These are phyloP conservation scores for Pachysolen tannophilus DNA, from an alignment of 805 yeast genomes.

Conservation along the genomic window DNA sequence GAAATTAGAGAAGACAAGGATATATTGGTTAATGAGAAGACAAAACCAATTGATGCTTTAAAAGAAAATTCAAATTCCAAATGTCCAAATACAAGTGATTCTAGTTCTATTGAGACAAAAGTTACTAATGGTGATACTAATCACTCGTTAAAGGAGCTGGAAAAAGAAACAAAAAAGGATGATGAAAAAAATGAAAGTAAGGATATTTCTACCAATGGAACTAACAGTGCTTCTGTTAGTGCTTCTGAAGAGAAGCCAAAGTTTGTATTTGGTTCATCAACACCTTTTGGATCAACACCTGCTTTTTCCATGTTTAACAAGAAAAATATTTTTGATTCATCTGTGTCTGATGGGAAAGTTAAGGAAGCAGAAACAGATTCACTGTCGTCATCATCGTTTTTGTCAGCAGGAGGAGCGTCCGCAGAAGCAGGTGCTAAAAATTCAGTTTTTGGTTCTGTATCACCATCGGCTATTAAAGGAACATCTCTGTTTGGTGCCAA, in stretches of 20 bases:
- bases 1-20: slow-evolving; percentile 1
- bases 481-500: slow-evolving; percentile 39
- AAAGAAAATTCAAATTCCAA: background rate
- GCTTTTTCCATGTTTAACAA: slow-evolving; percentile 28
- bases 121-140: background rate
- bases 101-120: background rate
- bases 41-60: background rate
- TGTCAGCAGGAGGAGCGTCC: slow-evolving; percentile 6
- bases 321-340: no score
- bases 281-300: slow-evolving; percentile 38
- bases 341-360: background rate
- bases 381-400: no score
- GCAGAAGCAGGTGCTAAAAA: slow-evolving; percentile 22
- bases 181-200: slow-evolving; percentile 5
- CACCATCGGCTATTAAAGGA: slow-evolving; percentile 38
- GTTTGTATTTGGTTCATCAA: slow-evolving; percentile 49
- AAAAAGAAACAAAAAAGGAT: slow-evolving; percentile 5
- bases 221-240: slow-evolving; percentile 1
- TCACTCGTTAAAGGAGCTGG: slow-evolving; percentile 2
- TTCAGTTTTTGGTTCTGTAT: slow-evolving; percentile 49
- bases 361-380: slow-evolving; percentile 1
- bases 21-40: background rate
- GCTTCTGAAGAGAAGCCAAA: slow-evolving; percentile 25
- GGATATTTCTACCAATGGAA: slow-evolving; percentile 6
- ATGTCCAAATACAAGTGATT: background rate